phyloP scores from a whole-genome alignment of 2,329 filamentous ascomycete species.

The Aspergillus tamarii region DNA sequence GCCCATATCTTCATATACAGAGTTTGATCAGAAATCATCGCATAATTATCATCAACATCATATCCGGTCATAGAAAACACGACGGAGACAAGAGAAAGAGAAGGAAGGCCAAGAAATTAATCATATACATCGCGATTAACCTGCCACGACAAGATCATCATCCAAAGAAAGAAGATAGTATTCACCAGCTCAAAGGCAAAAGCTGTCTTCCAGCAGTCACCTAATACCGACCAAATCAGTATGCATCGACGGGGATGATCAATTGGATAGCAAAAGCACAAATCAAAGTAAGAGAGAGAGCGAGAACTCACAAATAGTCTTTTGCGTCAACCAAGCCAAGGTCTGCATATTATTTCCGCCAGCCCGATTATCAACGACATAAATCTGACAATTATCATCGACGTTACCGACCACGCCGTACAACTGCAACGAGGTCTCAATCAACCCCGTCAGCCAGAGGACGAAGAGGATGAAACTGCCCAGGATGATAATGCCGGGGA shows the following conservation, averaged over 20 bases:
- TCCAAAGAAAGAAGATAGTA: conserved; percentile 66
- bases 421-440: conserved; percentile 65
- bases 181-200: conserved; percentile 68
- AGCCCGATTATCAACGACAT: conserved; percentile 52
- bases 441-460: conserved; percentile 63
- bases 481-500: conserved; percentile 63
- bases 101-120: conserved; percentile 11
- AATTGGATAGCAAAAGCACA: background rate
- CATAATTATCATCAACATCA: conserved; percentile 6
- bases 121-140: conserved; percentile 46
- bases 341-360: conserved; percentile 58
- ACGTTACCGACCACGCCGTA: conserved; percentile 61
- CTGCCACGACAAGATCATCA: conserved; percentile 65
- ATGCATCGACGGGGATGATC: background rate
- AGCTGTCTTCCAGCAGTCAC: conserved; percentile 64
- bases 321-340: conserved; percentile 65
- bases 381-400: conserved; percentile 62
- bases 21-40: background rate
- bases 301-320: conserved; percentile 60
- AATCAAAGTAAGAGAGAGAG: background rate
- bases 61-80: conserved; percentile 2
- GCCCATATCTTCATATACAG: conserved; percentile 1
- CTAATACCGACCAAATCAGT: conserved; percentile 35
- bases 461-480: conserved; percentile 65
- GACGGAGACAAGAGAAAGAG: background rate